Evolutionary conservation across 2,329 filamentous ascomycete species (phyloP).

Genomic region (Elsinoe ampelina): DNA sequence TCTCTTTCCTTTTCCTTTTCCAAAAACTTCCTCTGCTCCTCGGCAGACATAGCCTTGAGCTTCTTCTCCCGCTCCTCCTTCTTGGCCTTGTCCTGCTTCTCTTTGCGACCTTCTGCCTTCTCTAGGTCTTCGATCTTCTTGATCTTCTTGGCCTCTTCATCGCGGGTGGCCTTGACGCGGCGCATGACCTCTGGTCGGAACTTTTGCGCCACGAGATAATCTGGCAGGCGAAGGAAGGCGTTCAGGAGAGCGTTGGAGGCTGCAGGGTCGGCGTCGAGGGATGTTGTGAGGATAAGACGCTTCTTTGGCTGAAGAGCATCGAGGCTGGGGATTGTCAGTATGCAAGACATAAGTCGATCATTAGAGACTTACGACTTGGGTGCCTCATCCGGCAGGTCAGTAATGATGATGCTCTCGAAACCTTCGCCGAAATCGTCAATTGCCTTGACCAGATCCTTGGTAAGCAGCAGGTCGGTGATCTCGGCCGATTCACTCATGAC

Average conservation of each 20-base stretch:
- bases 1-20: constrained; percentile 86
- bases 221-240: constrained; percentile 76
- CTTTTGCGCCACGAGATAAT: constrained; percentile 65
- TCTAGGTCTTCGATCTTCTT: constrained; percentile 67
- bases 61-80: constrained; percentile 66
- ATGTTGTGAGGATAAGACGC: constrained; percentile 67
- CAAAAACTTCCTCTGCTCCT: constrained; percentile 45
- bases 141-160: constrained; percentile 70
- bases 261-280: constrained; percentile 45
- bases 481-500: constrained; percentile 97
- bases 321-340: constrained; percentile 44
- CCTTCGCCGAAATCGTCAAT: constrained; percentile 67
- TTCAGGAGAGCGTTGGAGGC: constrained; percentile 66
- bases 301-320: constrained; percentile 80
- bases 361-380: constrained; percentile 59
- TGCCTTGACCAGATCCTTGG: constrained; percentile 74
- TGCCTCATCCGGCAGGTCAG: constrained; percentile 81
- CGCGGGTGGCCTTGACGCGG: constrained; percentile 71
- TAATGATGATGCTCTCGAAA: constrained; percentile 80
- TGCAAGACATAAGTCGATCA: background rate
- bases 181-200: constrained; percentile 83
- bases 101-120: constrained; percentile 52
- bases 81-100: constrained; percentile 54
- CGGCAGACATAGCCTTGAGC: constrained; percentile 59
- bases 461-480: constrained; percentile 79